Conservation (phyloP, 2,329 filamentous ascomycete genomes). For the Exophiala sp. region DNA sequence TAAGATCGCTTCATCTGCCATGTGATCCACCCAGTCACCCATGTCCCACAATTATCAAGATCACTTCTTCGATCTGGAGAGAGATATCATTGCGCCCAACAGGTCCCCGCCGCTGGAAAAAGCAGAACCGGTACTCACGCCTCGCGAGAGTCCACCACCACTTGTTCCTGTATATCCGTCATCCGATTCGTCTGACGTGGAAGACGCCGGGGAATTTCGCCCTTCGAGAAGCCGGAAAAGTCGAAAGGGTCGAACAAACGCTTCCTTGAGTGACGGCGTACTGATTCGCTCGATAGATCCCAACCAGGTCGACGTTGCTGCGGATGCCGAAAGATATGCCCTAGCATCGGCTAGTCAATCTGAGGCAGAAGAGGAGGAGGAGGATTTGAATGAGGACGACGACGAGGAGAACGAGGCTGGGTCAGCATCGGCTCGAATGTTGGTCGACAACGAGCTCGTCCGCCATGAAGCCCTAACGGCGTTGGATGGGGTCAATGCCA, state of each 20-base stretch:
- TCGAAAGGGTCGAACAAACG: conserved; percentile 33
- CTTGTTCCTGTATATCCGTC: conserved; percentile 20
- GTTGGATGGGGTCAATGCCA: neutral
- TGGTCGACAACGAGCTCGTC: neutral
- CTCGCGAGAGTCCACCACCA: conserved; percentile 35
- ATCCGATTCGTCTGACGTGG: conserved; percentile 23
- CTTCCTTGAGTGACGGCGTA: conserved; percentile 60
- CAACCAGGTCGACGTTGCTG: conserved; percentile 63
- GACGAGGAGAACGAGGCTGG: conserved; percentile 41
- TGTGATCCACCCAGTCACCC: conserved; percentile 17
- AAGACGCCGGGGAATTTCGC: conserved; percentile 14
- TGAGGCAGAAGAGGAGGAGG: conserved; percentile 40
- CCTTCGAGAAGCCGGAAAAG: conserved; percentile 26
- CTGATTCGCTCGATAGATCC: conserved; percentile 64
- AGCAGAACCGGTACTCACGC: conserved; percentile 33
- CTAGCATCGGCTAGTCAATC: conserved; percentile 47
- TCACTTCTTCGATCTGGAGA: conserved; percentile 14
- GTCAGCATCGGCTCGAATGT: neutral
- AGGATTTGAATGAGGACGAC: conserved; percentile 33
- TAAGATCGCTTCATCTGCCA: conserved; percentile 5
- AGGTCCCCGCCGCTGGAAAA: conserved; percentile 37
- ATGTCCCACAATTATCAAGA: conserved; percentile 20
- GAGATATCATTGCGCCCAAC: conserved; percentile 13
- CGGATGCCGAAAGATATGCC: conserved; percentile 52
- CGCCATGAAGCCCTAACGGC: neutral